Evolutionary conservation across 2,329 filamentous ascomycete species (phyloP), one percentile per base, ranked within the genome.

Genomic region (Fusarium burgessii): DNA sequence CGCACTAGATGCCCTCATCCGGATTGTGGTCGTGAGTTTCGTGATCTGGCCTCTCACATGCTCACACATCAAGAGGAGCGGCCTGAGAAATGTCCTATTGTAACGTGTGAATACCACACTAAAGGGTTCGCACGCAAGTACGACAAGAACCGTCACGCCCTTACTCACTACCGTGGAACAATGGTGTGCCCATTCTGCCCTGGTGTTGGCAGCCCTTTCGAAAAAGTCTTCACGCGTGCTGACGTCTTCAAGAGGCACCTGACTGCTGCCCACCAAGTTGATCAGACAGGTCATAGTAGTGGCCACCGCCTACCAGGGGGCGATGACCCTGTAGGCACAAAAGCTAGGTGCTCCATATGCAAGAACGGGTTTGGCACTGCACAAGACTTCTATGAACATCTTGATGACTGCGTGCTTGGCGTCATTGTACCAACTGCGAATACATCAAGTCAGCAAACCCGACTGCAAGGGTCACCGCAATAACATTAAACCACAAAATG

Each of bases 141-240:
- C 79, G 96, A 98, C 84, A 98, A 98, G 86, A 98, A 98, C 80
- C 87, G 96, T 15, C 96, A 99, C 79, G 97, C 95, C 3, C 83
- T 98, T 70, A 98, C 95, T 5, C 96, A 98, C 79, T 99, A 98
- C 85, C 97, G 97, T 81, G 95, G 95, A 12, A 98, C 94, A 17
- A 98, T 98, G 94, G 92, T 97, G 11, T 99, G 96, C 77, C 95
- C 95, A 8, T 98, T 98, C 81, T 98, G 96, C 74, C 94, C 95
- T 0, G 94, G 94, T 7, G 92, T 91, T 23, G 94, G 95, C 9
- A 95, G 93, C 6, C 89, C 93, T 3, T 93, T 92, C 9, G 95
- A 98, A 81, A 98, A 98, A 85, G 94, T 93, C 71, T 98, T 99
- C 82, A 98, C 97, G 82, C 89, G 96, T 55, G 95, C 95, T 40